phyloP scores from a whole-genome alignment of 176 grass and related monocot genomes.

The Aegilops speltoides region DNA sequence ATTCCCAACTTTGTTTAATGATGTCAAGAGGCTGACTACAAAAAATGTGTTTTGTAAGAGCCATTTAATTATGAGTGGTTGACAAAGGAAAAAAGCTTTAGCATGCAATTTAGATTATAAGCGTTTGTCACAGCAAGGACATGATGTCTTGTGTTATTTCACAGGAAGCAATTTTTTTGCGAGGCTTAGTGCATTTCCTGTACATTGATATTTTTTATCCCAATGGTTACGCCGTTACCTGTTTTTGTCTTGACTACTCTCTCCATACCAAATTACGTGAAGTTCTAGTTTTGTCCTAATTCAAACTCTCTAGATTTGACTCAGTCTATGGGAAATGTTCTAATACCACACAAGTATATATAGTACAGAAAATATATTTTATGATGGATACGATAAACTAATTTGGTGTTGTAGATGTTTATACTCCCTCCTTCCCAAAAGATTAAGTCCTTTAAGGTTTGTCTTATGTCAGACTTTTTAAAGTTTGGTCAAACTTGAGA shows the following conservation, averaged over 20 bases:
- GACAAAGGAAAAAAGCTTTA: conserved; percentile 13
- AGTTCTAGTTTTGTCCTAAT: not conserved
- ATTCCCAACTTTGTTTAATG: not conserved
- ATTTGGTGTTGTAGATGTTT: not conserved
- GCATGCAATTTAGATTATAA: not conserved
- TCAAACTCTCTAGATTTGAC: not conserved
- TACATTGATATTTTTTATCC: not conserved
- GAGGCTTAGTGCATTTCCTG: not conserved
- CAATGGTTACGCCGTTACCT: not conserved
- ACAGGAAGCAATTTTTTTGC: not conserved
- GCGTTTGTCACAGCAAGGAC: not conserved
- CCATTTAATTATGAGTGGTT: conserved; percentile 1
- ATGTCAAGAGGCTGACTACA: not conserved
- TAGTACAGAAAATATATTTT: not conserved
- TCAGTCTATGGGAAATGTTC: not conserved
- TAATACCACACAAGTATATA: not conserved
- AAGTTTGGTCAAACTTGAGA: not conserved
- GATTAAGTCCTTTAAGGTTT: not conserved
- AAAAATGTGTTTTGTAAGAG: not conserved
- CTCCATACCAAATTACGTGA: not conserved
- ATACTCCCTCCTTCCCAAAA: not conserved
- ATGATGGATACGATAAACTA: not conserved
- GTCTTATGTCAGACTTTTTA: not conserved
- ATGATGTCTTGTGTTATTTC: not conserved
- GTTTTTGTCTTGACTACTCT: not conserved